A percentile compares a stretch with the other conserved stretches of the same genome.
Conservation (phyloP, 331 rosid species). For the Rosa hybrid region DNA sequence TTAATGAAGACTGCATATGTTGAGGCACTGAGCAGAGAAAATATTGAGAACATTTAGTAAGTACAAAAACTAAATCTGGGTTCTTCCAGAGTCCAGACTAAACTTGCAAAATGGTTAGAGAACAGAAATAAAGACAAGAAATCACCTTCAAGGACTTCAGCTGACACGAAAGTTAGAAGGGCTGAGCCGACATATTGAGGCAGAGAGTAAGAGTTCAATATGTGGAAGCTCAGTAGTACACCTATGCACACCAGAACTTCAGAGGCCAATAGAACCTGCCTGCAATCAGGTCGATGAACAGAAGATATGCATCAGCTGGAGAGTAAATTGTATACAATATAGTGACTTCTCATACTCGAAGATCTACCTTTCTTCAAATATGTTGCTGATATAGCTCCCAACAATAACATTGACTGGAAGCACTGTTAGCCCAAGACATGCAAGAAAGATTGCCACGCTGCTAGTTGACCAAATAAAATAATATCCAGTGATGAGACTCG, state of each 20-base stretch:
- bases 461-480: constrained; percentile 44
- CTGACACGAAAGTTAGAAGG: constrained; percentile 70
- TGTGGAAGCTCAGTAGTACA: constrained; percentile 70
- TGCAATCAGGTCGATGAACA: constrained; percentile 40
- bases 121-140: not conserved
- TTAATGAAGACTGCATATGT: not conserved
- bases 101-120: not conserved
- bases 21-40: not conserved
- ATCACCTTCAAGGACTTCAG: constrained; percentile 90
- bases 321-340: not conserved
- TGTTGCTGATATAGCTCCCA: constrained; percentile 45
- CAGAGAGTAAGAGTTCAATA: constrained; percentile 57
- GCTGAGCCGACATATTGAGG: constrained; percentile 87
- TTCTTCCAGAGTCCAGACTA: not conserved
- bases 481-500: constrained; percentile 44
- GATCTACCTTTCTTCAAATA: constrained; percentile 44
- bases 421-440: constrained; percentile 50
- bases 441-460: constrained; percentile 47
- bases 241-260: constrained; percentile 80
- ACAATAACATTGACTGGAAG: constrained; percentile 43
- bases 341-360: not conserved
- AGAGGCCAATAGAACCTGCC: constrained; percentile 78
- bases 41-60: not conserved
- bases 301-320: not conserved
- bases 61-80: not conserved